Conservation (phyloP, 192 early-diverging fungal genomes). For the Coemansia pectinata region DNA sequence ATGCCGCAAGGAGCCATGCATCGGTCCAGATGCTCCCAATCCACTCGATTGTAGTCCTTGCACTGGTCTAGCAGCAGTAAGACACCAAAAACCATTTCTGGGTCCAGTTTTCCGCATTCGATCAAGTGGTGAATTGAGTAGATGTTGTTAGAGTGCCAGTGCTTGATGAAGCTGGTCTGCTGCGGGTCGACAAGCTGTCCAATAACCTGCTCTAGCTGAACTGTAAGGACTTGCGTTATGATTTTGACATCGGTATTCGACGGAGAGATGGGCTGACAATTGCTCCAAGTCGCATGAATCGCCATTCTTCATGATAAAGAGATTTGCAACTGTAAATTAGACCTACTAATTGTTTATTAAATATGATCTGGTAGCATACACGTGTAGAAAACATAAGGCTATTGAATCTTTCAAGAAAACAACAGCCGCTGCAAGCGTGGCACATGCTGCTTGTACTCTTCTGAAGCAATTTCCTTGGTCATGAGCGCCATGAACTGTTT, state of each 20-base stretch:
- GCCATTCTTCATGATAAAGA: no score
- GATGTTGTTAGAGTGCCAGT: conserved; percentile 1
- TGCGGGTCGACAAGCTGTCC: not conserved
- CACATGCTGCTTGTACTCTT: no score
- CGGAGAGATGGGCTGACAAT: conserved; percentile 10
- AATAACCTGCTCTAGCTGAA: not conserved
- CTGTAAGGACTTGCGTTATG: not conserved
- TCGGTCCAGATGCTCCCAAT: conserved; percentile 8
- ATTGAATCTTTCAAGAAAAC: no score
- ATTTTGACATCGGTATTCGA: conserved; percentile 6
- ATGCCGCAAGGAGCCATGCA: conserved; percentile 2
- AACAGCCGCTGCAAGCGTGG: no score
- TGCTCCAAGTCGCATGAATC: not conserved
- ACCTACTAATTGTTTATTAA: no score
- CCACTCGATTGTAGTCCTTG: not conserved
- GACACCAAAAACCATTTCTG: not conserved
- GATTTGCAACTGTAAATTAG: no score
- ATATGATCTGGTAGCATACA: no score
- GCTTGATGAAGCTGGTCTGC: not conserved
- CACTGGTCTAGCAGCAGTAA: conserved; percentile 1
- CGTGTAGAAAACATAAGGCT: no score
- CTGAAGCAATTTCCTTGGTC: no score
- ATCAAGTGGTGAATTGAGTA: not conserved
- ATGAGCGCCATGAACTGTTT: no score
- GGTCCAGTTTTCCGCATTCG: not conserved